Evolutionary conservation across 176 grass and related monocot species (phyloP), one percentile per base, ranked within the genome.

Genomic region (Dendrocalamus sinicus): DNA sequence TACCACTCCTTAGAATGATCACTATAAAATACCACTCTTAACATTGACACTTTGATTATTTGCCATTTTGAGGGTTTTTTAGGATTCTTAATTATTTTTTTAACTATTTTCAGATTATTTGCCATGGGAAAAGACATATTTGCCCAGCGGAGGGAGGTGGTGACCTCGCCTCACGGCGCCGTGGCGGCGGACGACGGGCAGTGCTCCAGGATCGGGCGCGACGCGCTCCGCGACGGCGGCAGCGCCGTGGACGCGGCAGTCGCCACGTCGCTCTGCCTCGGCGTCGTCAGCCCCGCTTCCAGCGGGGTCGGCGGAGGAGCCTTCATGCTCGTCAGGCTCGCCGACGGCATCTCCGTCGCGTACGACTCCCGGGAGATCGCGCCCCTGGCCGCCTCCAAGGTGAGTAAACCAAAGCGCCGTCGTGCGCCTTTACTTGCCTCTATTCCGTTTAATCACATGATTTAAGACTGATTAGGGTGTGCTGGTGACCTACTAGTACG

Each of bases 211-310:
- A 81, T 87, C 1, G 96, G 91, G 61, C 89, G 88, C 11, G 91
- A 95, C 83, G 90, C 86, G 71, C 90, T 98, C 77, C 58, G 69
- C 5, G 70, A 87, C 12, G 93, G 96, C 48, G 93, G 96, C 2
- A 81, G 63, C 61, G 90, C 93, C 37, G 93, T 98, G 67, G 96
- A 98, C 81, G 91, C 88, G 0, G 89, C 96, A 3, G 93, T 95
- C 0, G 80, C 86, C 23, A 8, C 91, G 22, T 82, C 84, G 3
- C 41, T 98, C 30, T 98, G 96, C 82, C 89, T 98, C 17, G 96
- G 96, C 24, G 96, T 95, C 9, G 93, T 95, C 45, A 98, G 93
- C 88, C 91, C 96, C 7, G 96, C 96, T 0, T 98, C 96, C 39
- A 98, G 96, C 83, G 96, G 93, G 11, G 50, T 95, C 9, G 96